Evolutionary conservation across 495 filamentous ascomycete genomes (phyloP), one percentile per base, ranked within the genome.

Genomic region (Darksidea phi): DNA sequence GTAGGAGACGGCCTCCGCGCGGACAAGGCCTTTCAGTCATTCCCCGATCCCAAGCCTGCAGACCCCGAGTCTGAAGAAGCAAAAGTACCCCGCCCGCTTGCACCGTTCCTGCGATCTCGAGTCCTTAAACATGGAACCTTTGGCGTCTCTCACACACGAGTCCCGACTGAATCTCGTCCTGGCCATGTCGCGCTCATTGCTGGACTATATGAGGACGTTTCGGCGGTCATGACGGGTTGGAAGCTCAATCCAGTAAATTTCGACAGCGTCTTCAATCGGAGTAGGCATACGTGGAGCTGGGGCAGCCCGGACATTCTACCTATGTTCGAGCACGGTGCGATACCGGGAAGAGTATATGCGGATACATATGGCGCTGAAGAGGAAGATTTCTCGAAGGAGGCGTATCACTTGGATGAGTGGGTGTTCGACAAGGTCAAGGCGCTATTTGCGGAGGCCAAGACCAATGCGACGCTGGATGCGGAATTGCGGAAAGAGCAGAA

Each of bases 201-300:
- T 18, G 95, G 95, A 15, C 77, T 99, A 48, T 99, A 99, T 71
- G 95, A 99, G 73, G 95, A 99, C 78, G 95, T 99, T 6, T 97
- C 93, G 42, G 87, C 95, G 2, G 95, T 99, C 18, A 96, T 88
- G 32, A 99, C 95, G 8, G 95, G 95, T 13, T 99, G 95, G 95
- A 97, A 97, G 74, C 74, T 97, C 68, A 99, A 99, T 71, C 94
- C 95, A 0, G 95, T 99, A 63, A 89, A 97, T 71, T 99, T 99
- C 69, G 95, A 99, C 76, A 96, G 92, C 66, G 88, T 99, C 10
- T 99, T 99, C 82, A 99, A 99, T 70, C 85, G 88, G 57, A 97
- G 92, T 70, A 78, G 88, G 26, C 95, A 97, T 75, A 97, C 95
- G 3, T 99, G 95, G 95, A 93, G 90, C 72, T 99, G 95, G 95